Evolutionary conservation across 345 rosid species (phyloP).

Genomic region (Eucalyptus tenuipes): DNA sequence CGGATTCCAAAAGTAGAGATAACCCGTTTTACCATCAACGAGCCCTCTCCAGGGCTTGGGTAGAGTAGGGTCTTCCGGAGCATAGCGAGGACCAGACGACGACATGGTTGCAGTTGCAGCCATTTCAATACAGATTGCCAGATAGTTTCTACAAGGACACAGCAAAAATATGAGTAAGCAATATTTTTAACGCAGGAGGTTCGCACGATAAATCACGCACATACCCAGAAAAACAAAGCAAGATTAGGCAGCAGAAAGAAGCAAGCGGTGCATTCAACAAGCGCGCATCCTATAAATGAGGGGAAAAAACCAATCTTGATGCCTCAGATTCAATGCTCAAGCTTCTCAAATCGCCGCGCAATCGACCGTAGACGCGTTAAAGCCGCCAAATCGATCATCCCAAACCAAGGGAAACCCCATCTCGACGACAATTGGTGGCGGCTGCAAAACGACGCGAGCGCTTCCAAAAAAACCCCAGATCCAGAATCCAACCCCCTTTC

Average conservation of each 20-base stretch:
- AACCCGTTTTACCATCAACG: constrained; percentile 87
- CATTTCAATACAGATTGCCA: constrained; percentile 12
- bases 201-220: not conserved
- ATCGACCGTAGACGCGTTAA: not conserved
- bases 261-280: not conserved
- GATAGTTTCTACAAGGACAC: not conserved
- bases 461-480: not conserved
- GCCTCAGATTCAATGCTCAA: not conserved
- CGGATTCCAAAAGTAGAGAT: constrained; percentile 92
- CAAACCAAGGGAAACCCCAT: not conserved
- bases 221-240: not conserved
- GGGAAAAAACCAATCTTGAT: not conserved
- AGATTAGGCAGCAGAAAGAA: not conserved
- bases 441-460: not conserved
- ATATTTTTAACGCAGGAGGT: not conserved
- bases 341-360: not conserved
- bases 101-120: constrained; percentile 62
- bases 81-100: constrained; percentile 52
- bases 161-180: not conserved
- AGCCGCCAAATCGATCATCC: not conserved
- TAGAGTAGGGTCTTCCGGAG: constrained; percentile 86
- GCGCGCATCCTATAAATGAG: not conserved
- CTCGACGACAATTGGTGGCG: not conserved
- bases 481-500: not conserved
- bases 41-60: constrained; percentile 98